phyloP scores from a whole-genome alignment of 2,329 filamentous ascomycete species.

The Monilinia fructigena region DNA sequence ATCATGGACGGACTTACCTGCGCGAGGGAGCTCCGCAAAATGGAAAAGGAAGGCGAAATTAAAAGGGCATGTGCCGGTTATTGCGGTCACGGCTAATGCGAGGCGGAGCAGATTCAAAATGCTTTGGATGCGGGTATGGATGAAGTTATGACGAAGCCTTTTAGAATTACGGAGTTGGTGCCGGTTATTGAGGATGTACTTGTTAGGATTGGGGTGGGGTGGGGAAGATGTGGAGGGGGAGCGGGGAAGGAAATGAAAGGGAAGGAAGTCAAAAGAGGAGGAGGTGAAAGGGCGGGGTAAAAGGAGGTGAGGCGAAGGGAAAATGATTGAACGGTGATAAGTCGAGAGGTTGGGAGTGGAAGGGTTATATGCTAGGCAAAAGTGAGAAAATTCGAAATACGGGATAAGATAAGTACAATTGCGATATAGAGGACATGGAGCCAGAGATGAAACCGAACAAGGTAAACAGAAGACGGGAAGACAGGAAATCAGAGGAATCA shows the following conservation, averaged over 20 bases:
- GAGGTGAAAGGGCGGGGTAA: neutral
- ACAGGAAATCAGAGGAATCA: too few species aligned
- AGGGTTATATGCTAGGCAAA: too few species aligned
- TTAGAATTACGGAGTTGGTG: slow-evolving; percentile 40
- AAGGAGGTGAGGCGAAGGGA: neutral
- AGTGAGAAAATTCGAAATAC: too few species aligned
- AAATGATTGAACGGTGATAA: too few species aligned
- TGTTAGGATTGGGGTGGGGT: neutral
- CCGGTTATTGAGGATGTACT: slow-evolving; percentile 1
- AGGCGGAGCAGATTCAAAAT: slow-evolving; percentile 68
- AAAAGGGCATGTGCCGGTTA: slow-evolving; percentile 66
- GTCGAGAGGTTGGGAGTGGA: too few species aligned
- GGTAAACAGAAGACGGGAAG: too few species aligned
- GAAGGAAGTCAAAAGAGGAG: neutral
- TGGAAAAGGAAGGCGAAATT: slow-evolving; percentile 60
- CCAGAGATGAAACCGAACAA: too few species aligned
- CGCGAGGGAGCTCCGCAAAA: slow-evolving; percentile 63
- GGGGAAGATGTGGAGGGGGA: neutral
- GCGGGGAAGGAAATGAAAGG: neutral
- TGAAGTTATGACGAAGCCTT: slow-evolving; percentile 76
- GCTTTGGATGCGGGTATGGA: slow-evolving; percentile 73
- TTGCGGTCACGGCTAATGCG: slow-evolving; percentile 75
- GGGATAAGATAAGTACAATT: too few species aligned
- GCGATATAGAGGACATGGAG: too few species aligned
- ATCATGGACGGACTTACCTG: slow-evolving; percentile 78